These are phyloP conservation scores for Agrocybe praecox DNA, from an alignment of 768 basidiomycete genomes.

Conservation along the genomic window DNA sequence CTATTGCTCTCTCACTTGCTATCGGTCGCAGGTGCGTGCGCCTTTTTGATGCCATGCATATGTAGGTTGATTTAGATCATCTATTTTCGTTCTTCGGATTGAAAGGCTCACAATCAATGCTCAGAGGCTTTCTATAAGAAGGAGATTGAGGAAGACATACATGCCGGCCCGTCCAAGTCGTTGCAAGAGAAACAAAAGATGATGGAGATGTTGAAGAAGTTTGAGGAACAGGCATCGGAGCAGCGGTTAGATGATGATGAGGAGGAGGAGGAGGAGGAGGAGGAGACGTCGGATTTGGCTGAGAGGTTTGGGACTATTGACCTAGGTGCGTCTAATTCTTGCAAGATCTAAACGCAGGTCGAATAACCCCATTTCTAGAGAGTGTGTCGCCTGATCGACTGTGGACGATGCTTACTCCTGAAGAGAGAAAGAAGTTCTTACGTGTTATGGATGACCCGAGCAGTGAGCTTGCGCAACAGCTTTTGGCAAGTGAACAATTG, in stretches of 20 bases:
- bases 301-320: conserved; percentile 58
- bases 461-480: conserved; percentile 59
- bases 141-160: conserved; percentile 68
- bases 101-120: conserved; percentile 66
- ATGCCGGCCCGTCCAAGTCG: conserved; percentile 53
- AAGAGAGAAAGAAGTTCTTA: conserved; percentile 63
- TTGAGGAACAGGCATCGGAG: conserved; percentile 62
- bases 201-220: conserved; percentile 69
- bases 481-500: conserved; percentile 61
- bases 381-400: conserved; percentile 55
- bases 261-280: conserved; percentile 30
- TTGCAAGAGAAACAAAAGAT: conserved; percentile 63
- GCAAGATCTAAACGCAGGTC: too few relatives aligned
- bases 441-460: conserved; percentile 60
- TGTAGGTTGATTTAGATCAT: conserved; percentile 8
- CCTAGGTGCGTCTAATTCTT: conserved; percentile 49
- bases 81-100: background rate
- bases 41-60: background rate
- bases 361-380: conserved; percentile 39
- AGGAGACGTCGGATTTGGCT: conserved; percentile 45
- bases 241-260: conserved; percentile 24
- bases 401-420: conserved; percentile 61
- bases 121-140: conserved; percentile 83
- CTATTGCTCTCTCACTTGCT: conserved; percentile 83
- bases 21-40: conserved; percentile 64